These are phyloP conservation scores for Cynara cardunculus DNA, from an alignment of 129 eudicot species.

Conservation along the genomic window DNA sequence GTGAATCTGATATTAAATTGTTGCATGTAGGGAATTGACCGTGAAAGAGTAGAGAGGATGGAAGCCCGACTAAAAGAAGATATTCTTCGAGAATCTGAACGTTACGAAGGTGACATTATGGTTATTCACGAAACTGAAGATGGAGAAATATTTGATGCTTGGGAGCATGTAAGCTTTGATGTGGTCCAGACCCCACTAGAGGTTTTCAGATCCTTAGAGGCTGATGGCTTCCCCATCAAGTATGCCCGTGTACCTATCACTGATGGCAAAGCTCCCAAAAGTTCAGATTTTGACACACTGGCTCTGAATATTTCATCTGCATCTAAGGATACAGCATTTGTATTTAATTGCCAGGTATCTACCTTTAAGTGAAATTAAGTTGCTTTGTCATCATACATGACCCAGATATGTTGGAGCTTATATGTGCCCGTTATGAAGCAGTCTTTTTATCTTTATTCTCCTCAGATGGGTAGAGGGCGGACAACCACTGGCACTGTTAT, in stretches of 20 bases:
- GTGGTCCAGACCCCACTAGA: slow-evolving; percentile 87
- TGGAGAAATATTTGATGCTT: slow-evolving; percentile 74
- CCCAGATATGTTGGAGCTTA: neutral
- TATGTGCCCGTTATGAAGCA: neutral
- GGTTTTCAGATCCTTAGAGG: slow-evolving; percentile 69
- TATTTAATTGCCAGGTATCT: slow-evolving; percentile 87
- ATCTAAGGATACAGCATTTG: slow-evolving; percentile 80
- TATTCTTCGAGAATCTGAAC: slow-evolving; percentile 78
- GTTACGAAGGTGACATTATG: slow-evolving; percentile 83
- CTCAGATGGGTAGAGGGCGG: slow-evolving; percentile 93
- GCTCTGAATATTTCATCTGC: slow-evolving; percentile 79
- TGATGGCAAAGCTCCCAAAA: slow-evolving; percentile 96
- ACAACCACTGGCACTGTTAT: slow-evolving; percentile 97
- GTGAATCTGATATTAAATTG: slow-evolving; percentile 12
- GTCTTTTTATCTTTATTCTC: neutral
- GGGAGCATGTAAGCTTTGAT: slow-evolving; percentile 72
- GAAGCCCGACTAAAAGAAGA: slow-evolving; percentile 88
- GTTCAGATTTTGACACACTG: slow-evolving; percentile 89
- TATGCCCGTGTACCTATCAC: slow-evolving; percentile 97
- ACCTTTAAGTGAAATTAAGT: neutral
- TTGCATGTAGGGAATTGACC: slow-evolving; percentile 74
- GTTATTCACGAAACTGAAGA: slow-evolving; percentile 90
- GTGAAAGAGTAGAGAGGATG: slow-evolving; percentile 95
- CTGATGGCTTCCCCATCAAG: slow-evolving; percentile 75
- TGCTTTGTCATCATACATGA: neutral